These are phyloP conservation scores for Backusella macrospora DNA, from an alignment of 192 early-diverging fungal species.

Conservation along the genomic window DNA sequence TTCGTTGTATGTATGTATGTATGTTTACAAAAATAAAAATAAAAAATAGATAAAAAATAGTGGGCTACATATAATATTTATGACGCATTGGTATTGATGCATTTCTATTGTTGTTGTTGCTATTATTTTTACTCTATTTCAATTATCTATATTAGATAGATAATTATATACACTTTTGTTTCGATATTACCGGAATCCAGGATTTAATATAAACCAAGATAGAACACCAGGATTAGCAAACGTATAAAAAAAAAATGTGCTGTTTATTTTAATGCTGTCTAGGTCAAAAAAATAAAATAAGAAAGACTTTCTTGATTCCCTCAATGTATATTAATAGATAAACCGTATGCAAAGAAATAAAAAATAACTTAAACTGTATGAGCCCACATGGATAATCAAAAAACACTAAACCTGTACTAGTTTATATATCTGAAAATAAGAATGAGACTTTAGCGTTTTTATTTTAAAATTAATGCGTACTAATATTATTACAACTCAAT, in stretches of 20 bases:
- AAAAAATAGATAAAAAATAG: too few relatives aligned
- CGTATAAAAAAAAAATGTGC: too few relatives aligned
- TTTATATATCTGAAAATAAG: neutral
- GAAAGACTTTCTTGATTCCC: neutral
- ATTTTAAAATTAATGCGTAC: too few relatives aligned
- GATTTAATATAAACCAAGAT: neutral
- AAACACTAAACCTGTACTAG: neutral
- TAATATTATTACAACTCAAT: too few relatives aligned
- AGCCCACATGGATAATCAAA: constrained; percentile 2
- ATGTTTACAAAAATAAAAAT: neutral
- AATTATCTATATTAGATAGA: too few relatives aligned
- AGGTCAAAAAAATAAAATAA: neutral
- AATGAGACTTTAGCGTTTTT: neutral
- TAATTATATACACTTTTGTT: neutral
- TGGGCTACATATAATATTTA: neutral
- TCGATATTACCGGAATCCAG: neutral
- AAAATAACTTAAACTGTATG: neutral
- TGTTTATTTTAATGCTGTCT: neutral
- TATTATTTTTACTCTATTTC: neutral
- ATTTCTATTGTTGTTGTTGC: neutral
- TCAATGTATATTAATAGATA: constrained; percentile 10
- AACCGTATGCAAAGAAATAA: neutral
- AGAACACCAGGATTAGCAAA: neutral
- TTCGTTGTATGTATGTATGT: constrained; percentile 12
- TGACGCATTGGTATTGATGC: neutral